A percentile compares a stretch with the other conserved stretches of the same genome.
Evolutionary conservation across 164 flowering plant species (phyloP).

Genomic region (Liriodendron chinense): DNA sequence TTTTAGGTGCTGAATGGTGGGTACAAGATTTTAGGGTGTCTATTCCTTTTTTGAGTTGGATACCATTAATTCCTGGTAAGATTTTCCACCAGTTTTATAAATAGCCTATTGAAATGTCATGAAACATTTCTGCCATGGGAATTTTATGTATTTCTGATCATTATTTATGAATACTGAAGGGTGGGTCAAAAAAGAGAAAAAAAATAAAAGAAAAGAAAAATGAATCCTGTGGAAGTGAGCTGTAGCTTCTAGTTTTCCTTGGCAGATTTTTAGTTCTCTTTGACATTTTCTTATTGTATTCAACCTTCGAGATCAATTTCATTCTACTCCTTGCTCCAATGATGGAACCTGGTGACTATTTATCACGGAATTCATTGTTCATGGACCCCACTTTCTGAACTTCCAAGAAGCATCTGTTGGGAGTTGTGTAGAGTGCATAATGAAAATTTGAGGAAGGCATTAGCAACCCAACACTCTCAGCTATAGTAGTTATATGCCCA

Average conservation of each 20-base stretch:
- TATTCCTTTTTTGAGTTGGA: conserved; percentile 74
- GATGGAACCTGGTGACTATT: too few relatives aligned
- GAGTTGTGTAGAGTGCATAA: neutral
- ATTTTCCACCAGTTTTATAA: neutral
- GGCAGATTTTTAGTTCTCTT: neutral
- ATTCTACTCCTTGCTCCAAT: neutral
- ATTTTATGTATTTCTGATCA: neutral
- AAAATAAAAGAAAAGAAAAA: too few relatives aligned
- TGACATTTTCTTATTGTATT: neutral
- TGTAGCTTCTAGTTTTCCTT: neutral
- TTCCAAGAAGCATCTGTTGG: neutral
- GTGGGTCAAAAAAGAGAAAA: too few relatives aligned
- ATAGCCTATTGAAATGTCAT: neutral
- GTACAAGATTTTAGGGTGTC: conserved; percentile 64
- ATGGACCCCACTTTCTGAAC: neutral
- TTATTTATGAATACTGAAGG: neutral
- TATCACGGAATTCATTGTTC: neutral
- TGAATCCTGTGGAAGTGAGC: neutral
- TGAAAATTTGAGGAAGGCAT: neutral
- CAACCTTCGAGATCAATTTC: neutral
- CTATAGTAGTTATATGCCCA: too few relatives aligned
- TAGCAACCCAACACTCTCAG: too few relatives aligned
- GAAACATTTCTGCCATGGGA: neutral
- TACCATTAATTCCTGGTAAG: conserved; percentile 73
- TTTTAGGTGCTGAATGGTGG: conserved; percentile 98